Evolutionary conservation across 1,284 basidiomycete species (phyloP), one percentile per base, ranked within the genome.

Genomic region (Golubevia sp.): DNA sequence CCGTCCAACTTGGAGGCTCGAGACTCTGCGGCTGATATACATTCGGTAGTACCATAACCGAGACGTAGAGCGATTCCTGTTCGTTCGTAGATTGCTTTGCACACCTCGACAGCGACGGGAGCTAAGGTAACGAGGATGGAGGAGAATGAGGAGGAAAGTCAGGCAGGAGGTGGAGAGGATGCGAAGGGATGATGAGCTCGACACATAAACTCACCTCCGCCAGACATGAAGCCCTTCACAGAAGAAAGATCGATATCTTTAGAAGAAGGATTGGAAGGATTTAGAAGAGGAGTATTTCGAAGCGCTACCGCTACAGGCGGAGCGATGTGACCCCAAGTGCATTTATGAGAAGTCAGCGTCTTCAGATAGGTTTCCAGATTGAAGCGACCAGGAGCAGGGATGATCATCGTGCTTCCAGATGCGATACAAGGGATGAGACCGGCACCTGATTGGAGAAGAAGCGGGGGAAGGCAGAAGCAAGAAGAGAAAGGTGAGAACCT

Each of bases 21-120:
- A 2, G 66, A 62, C 50, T 76, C 67, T 13, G 62, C 52, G 20
- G 63, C 70, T 2, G 71, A 69, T 53, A 60, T 61, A 0, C 72
- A 70, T 59, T 76, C 74, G 23, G 72, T 76, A 44, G 71, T 69
- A 0, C 74, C 74, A 56, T 70, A 74, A 5, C 67, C 72, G 18
- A 74, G 61, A 50, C 70, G 74, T 44, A 76, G 62, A 56, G 69
- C 66, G 30, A 67, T 71, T 30, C 71, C 70, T 3, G 67, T 74
- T 0, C 70, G 62, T 49, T 76, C 55, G 49, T 63, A 74, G n/a
- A 76, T 69, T 30, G 64, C 63, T 38, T 65, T 58, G 26, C 73
- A 69, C 34, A 72, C 73, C 51, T 74, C 72, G 44, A 66, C 64
- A 0, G 72, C 62, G 0, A 72, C 66, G 5, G 74, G 74, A 11